Base-by-base conservation (phyloP, 345 rosid genomes). In the Salix suchowensis region DNA sequence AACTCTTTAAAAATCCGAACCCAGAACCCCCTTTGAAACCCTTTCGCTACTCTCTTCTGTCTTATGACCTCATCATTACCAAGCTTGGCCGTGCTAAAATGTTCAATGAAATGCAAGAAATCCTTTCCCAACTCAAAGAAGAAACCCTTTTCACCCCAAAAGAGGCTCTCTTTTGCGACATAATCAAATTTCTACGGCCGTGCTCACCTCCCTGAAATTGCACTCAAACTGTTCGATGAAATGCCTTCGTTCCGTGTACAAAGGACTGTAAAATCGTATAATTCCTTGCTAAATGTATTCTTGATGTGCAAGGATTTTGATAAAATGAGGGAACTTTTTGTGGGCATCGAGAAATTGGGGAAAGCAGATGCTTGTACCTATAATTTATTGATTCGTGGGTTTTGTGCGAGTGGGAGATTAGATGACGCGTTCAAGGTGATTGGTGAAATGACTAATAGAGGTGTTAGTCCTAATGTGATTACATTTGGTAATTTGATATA, bases 71-170 rank as follows among this genome's bases (percentile, higher is more conserved):
- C 85, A 88, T 89, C 80, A 87, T 92, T 82, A 82, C 88, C 64
- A 94, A 89, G 83, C 97, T 94, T 9, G 95, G 95, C 24, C 80
- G 89, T 9, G 91, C 91, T 80, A 91, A 88, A 81, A 86, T 89
- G 97, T 92, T 91, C 68, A 70, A 86, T 4, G 91, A 94, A 80
- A 87, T 94, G 82, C 88, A 87, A 28, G 55, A 83, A 6, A 67
- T 90, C 77, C 97, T 94, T 74, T 77, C 72, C 21, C 90, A 85
- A 72, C 94, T 94, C 74, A 86, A 86, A 50, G 23, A 39, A 6
- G 92, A 92, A 54, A 84, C 86, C 32, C 80, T 83, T 1, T 50
- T 89, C 55, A 70, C 78, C 8, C 90, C 97, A 0, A 82, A 74
- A 0, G 98, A 94, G 83, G 74, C 84, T 36, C 37, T 91, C 40